phyloP scores from a whole-genome alignment of 1,284 basidiomycete species.

The Cutaneotrichosporon curvatum region DNA sequence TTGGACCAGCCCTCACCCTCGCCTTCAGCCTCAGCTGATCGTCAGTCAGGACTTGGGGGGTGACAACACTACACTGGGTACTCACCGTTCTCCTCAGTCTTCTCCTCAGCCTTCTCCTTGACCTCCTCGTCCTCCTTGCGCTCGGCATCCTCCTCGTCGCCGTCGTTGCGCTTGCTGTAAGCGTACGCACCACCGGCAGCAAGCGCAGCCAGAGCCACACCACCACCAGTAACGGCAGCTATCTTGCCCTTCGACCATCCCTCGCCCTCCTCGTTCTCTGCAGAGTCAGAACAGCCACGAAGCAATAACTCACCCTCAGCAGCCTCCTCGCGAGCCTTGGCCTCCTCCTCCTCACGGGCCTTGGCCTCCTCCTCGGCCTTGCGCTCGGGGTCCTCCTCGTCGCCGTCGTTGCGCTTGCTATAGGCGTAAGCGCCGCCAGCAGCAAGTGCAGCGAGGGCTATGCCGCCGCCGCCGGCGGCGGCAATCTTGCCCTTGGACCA shows the following conservation, averaged over 20 bases:
- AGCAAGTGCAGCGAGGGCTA: background rate
- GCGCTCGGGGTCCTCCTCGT: background rate
- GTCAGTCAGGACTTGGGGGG: no score
- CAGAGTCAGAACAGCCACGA: background rate
- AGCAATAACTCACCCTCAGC: background rate
- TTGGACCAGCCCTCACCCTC: conserved; percentile 8
- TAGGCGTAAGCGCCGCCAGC: conserved; percentile 3
- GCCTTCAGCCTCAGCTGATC: no score
- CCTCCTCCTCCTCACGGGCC: background rate
- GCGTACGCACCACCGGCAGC: conserved; percentile 3
- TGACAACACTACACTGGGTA: no score
- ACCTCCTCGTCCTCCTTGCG: background rate
- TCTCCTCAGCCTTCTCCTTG: conserved; percentile 4
- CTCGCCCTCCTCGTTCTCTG: background rate
- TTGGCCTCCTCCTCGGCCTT: background rate
- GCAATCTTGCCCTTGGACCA: conserved; percentile 14
- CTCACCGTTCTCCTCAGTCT: no score
- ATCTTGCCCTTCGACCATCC: conserved; percentile 15
- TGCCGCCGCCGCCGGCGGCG: conserved; percentile 1
- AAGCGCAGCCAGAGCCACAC: no score
- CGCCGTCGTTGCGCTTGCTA: conserved; percentile 6
- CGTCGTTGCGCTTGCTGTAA: conserved; percentile 8
- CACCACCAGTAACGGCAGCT: conserved; percentile 2
- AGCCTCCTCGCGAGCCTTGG: no score
- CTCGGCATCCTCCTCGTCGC: conserved; percentile 1